Percentiles rank a stretch among this genome's conserved stretches.
These are phyloP conservation scores for Tieghemiomyces parasiticus DNA, from an alignment of 192 early-diverging fungal genomes.

Conservation along the genomic window DNA sequence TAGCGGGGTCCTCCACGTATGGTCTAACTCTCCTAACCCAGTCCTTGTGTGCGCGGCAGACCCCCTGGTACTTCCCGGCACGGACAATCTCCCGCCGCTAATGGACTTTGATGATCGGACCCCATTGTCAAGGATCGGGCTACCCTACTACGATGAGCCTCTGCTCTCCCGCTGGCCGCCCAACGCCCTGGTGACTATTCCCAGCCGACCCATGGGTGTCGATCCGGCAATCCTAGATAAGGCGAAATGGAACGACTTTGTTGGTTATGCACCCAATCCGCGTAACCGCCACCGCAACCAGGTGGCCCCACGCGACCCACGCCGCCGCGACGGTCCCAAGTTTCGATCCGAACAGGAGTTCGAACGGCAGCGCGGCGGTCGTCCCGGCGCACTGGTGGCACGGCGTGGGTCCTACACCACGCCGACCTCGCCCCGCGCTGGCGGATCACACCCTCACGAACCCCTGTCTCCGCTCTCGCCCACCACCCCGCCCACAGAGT, in stretches of 20 bases:
- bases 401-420: neutral
- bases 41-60: slow-evolving; percentile 33
- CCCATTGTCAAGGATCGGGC: slow-evolving; percentile 57
- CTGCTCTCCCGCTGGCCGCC: slow-evolving; percentile 67
- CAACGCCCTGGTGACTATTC: slow-evolving; percentile 47
- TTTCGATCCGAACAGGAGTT: slow-evolving; percentile 69
- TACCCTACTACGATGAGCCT: slow-evolving; percentile 66
- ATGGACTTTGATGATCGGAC: slow-evolving; percentile 22
- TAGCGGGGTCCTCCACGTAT: slow-evolving; percentile 60
- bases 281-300: slow-evolving; percentile 67
- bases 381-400: too few species aligned
- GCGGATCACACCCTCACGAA: too few species aligned
- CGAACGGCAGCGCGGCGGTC: slow-evolving; percentile 30
- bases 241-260: slow-evolving; percentile 83
- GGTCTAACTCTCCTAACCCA: slow-evolving; percentile 48
- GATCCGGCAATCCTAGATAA: slow-evolving; percentile 57
- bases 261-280: slow-evolving; percentile 86
- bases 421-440: too few species aligned
- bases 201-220: slow-evolving; percentile 54
- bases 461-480: too few species aligned
- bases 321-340: slow-evolving; percentile 44
- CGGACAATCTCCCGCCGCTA: neutral
- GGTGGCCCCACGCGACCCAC: slow-evolving; percentile 23
- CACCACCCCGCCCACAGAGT: neutral
- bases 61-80: neutral